A percentile compares a stretch with the other conserved stretches of the same genome.
Evolutionary conservation across 805 yeast species (phyloP).

Genomic region (Myxozyma geophila): DNA sequence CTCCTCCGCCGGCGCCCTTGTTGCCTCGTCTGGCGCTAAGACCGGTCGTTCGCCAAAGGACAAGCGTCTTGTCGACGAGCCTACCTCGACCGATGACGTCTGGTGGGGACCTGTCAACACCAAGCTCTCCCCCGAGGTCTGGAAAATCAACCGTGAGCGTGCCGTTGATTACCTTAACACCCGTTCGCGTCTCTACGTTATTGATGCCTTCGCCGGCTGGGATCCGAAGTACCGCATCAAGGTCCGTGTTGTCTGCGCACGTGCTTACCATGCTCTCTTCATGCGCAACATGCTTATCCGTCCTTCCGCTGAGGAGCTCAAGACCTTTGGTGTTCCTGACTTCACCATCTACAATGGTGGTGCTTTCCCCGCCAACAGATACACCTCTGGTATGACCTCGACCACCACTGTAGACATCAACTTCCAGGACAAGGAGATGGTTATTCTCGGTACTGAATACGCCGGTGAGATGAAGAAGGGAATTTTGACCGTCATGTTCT

Average conservation of each 20-base stretch:
- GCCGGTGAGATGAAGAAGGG: conserved; percentile 99
- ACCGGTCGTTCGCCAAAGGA: conserved; percentile 99
- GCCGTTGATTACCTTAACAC: conserved; percentile 97
- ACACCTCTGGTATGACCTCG: conserved; percentile 97
- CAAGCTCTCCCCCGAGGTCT: conserved; percentile 89
- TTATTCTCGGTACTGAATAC: conserved; percentile 96
- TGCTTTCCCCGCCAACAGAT: conserved; percentile 96
- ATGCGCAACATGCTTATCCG: conserved; percentile 98
- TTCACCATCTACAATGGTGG: conserved; percentile 99
- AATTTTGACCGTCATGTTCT: conserved; percentile 98
- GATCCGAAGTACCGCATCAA: conserved; percentile 66
- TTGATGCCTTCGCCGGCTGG: conserved; percentile 99
- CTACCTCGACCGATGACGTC: conserved; percentile 75
- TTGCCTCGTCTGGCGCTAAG: conserved; percentile 93
- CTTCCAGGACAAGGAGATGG: conserved; percentile 98
- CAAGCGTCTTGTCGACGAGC: conserved; percentile 96
- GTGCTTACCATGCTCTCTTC: conserved; percentile 97
- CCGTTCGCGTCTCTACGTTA: conserved; percentile 88
- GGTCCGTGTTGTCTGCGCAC: conserved; percentile 48
- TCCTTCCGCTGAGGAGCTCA: conserved; percentile 88
- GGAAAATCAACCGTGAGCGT: conserved; percentile 94
- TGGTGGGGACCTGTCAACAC: conserved; percentile 99
- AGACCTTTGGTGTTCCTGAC: conserved; percentile 93
- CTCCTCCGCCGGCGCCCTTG: conserved; percentile 89
- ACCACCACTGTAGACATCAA: conserved; percentile 94